Evolutionary conservation across 805 yeast species (phyloP), one percentile per base, ranked within the genome.

Genomic region (Cyberlindnera sargentensis): DNA sequence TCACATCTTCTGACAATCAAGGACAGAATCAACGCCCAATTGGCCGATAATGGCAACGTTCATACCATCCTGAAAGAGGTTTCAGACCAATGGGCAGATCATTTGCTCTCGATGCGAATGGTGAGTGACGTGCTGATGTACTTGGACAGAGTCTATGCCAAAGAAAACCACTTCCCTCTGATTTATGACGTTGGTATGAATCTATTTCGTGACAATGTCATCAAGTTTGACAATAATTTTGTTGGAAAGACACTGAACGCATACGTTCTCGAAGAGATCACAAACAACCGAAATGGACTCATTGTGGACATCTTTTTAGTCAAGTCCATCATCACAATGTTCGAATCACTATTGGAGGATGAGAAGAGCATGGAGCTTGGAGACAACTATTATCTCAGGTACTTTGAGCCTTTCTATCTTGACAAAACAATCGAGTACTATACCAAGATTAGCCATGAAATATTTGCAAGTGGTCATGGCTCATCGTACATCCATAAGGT

Each of bases 81-180:
- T 6, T 53, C 68, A 3, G 40, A 46, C 4, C 49, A 48, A 3
- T 89, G 96, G 95, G 71, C 76, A 32, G 86, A 80, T 39, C 91
- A 84, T 58, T 61, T 80, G 33, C 70, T 80, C 34, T 72, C 83
- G 39, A 84, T 86, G 82, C 72, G 85, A 49, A 78, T 86, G 73
- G 75, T 87, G 36, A 76, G 90, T 53, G 95, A 90, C 60, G 85
- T 89, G 3, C 66, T 87, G 58, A 82, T 89, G 84, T 89, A 89
- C 56, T 62, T 90, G 57, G 95, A 89, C 57, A 73, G 95, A 36
- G 95, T 86, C 0, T 88, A 84, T 52, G 84, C 89, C 27, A 80
- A 78, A 50, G 90, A 83, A 49, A 68, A 71, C 43, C 80, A 76
- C 52, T 65, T 78, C 40, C 78, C 84, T 4, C 65, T 80, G 45